Conservation (phyloP, 441 rosid species). For the Omphalea diandra region DNA sequence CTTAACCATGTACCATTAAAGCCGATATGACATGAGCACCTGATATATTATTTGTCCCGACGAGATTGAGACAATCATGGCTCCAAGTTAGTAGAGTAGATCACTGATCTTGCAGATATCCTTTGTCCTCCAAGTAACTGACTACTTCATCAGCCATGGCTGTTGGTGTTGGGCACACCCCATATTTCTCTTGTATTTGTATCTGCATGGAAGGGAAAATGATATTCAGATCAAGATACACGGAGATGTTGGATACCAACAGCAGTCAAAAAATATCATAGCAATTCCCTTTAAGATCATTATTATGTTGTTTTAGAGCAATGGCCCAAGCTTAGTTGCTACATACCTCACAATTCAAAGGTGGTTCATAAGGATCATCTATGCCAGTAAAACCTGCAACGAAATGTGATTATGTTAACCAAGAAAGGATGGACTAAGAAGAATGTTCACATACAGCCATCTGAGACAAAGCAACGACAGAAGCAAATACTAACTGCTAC, state of each 20-base stretch:
- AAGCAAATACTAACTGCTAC: neutral
- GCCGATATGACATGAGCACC: neutral
- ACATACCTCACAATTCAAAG: constrained; percentile 81
- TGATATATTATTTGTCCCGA: neutral
- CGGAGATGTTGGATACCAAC: neutral
- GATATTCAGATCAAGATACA: neutral
- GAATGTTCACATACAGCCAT: neutral
- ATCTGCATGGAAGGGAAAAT: constrained; percentile 40
- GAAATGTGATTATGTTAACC: neutral
- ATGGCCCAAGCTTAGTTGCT: neutral
- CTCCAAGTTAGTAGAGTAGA: neutral
- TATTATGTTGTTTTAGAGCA: constrained; percentile 3
- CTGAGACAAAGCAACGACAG: neutral
- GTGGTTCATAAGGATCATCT: constrained; percentile 89
- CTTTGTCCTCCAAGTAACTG: constrained; percentile 64
- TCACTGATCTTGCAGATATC: constrained; percentile 52
- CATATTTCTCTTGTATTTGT: constrained; percentile 58
- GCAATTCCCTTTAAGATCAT: neutral
- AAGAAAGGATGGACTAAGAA: neutral
- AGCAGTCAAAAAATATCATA: neutral
- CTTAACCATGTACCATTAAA: neutral
- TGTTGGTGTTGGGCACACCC: constrained; percentile 60
- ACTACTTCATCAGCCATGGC: constrained; percentile 73
- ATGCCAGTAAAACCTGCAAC: constrained; percentile 86
- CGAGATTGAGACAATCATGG: neutral